phyloP scores from a whole-genome alignment of 768 basidiomycete species.

The Lactarius tabidus region DNA sequence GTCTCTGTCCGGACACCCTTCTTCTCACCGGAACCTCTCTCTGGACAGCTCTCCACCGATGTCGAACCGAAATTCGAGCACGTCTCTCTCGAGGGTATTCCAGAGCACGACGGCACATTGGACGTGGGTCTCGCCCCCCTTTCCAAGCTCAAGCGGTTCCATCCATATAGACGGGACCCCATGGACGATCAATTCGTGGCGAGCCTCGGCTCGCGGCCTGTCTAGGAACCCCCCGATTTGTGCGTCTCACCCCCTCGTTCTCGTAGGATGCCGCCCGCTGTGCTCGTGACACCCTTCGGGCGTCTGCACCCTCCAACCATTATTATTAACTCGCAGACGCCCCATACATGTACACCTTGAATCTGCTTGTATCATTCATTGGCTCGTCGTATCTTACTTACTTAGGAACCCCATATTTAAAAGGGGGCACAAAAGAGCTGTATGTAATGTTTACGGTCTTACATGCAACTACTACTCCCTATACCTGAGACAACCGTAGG shows the following conservation, averaged over 20 bases:
- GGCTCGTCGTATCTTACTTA: conserved; percentile 7
- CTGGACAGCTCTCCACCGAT: conserved; percentile 14
- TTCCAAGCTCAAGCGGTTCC: conserved; percentile 47
- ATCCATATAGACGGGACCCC: conserved; percentile 57
- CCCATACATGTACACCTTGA: conserved; percentile 12
- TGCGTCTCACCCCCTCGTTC: neutral
- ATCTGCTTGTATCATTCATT: conserved; percentile 4
- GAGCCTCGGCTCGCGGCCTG: conserved; percentile 4
- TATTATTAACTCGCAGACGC: conserved; percentile 10
- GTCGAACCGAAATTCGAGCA: conserved; percentile 13
- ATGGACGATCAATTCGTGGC: conserved; percentile 57
- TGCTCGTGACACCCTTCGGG: conserved; percentile 4
- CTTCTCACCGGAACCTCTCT: conserved; percentile 14
- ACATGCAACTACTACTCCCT: conserved; percentile 11
- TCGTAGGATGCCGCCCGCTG: neutral
- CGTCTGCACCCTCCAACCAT: neutral
- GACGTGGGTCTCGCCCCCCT: conserved; percentile 54
- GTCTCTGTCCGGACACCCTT: conserved; percentile 17
- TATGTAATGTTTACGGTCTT: conserved; percentile 20
- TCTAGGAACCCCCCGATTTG: conserved; percentile 1
- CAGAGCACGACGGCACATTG: conserved; percentile 8
- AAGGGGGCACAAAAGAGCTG: conserved; percentile 12
- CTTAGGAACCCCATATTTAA: neutral
- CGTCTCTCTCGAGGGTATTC: conserved; percentile 10
- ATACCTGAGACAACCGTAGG: conserved; percentile 9